Evolutionary conservation across 148 eudicot species (phyloP).

Genomic region (Vaccinium macrocarpon): DNA sequence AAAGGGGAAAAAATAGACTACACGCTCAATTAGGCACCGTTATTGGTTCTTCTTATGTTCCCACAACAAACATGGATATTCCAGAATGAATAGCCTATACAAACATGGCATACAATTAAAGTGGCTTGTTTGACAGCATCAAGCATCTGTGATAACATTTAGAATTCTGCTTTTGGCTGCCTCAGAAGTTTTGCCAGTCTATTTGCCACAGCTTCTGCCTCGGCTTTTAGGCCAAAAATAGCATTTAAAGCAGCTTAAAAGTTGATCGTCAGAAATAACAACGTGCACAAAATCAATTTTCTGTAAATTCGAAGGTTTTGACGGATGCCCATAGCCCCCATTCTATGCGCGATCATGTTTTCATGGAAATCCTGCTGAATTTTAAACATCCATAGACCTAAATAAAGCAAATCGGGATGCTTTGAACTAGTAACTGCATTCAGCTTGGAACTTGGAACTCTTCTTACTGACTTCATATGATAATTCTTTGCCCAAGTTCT

Average conservation of each 20-base stretch:
- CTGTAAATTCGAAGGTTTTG: neutral
- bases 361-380: neutral
- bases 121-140: neutral
- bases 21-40: neutral
- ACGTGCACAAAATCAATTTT: neutral
- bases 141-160: neutral
- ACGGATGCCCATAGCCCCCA: neutral
- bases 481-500: neutral
- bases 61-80: constrained; percentile 1
- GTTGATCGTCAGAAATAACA: neutral
- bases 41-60: neutral
- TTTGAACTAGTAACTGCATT: neutral
- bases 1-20: neutral
- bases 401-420: neutral
- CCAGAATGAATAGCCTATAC: neutral
- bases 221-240: neutral
- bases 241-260: neutral
- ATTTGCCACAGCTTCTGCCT: neutral
- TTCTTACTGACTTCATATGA: neutral
- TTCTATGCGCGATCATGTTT: neutral
- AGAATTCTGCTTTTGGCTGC: neutral
- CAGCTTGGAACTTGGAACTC: neutral
- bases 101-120: neutral
- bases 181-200: neutral
- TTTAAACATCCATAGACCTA: neutral